These are phyloP conservation scores for Umbelopsis sp. DNA, from an alignment of 192 early-diverging fungal genomes.

Conservation along the genomic window DNA sequence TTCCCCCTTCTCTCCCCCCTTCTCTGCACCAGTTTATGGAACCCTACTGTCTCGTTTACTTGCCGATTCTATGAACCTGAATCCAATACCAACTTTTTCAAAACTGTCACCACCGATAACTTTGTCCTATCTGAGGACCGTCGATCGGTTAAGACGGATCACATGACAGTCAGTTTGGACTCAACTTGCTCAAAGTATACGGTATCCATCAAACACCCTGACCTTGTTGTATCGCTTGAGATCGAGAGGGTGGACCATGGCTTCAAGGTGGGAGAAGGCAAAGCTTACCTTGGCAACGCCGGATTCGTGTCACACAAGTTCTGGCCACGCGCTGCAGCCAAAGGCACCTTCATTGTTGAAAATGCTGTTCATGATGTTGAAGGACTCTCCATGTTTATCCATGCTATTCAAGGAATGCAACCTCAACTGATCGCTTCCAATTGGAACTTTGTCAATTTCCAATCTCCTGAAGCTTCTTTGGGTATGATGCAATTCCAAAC, in stretches of 20 bases:
- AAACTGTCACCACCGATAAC: conserved; percentile 65
- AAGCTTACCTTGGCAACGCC: conserved; percentile 69
- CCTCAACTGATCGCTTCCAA: conserved; percentile 81
- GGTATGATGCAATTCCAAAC: conserved; percentile 80
- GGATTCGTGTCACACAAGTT: conserved; percentile 80
- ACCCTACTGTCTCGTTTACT: conserved; percentile 74
- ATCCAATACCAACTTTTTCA: conserved; percentile 73
- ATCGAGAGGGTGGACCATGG: conserved; percentile 68
- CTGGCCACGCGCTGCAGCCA: conserved; percentile 76
- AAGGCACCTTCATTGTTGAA: conserved; percentile 72
- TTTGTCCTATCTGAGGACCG: conserved; percentile 74
- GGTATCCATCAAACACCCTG: conserved; percentile 56
- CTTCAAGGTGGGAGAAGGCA: conserved; percentile 85
- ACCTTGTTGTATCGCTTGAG: conserved; percentile 67
- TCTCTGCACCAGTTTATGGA: conserved; percentile 30
- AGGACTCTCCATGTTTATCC: conserved; percentile 79
- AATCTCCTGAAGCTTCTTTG: conserved; percentile 60
- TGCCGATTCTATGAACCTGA: conserved; percentile 65
- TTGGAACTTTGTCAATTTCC: conserved; percentile 89
- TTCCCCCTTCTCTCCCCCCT: background rate
- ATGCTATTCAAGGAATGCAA: conserved; percentile 84
- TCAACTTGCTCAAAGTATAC: conserved; percentile 51
- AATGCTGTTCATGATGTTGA: conserved; percentile 64
- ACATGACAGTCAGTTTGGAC: conserved; percentile 63
- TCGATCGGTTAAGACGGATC: conserved; percentile 75